Conservation (phyloP, 192 early-diverging fungal species). For the Chytriomyces hyalinus region DNA sequence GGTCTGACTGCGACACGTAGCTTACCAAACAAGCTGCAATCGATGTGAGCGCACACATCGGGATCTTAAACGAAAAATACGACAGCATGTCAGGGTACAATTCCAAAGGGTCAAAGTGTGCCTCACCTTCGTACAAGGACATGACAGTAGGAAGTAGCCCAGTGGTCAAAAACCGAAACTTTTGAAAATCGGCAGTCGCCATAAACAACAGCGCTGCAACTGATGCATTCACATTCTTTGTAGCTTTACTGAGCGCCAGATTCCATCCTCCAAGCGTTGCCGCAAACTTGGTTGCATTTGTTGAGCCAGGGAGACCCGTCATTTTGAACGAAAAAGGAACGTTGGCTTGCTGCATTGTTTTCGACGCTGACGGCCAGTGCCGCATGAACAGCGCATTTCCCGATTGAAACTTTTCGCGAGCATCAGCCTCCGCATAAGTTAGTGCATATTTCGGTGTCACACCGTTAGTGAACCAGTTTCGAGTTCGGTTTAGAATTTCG, state of each 20-base stretch:
- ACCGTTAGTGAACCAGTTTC: neutral
- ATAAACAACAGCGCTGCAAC: slow-evolving; percentile 19
- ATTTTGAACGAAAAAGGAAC: slow-evolving; percentile 2
- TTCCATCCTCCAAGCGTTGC: slow-evolving; percentile 41
- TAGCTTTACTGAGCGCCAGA: slow-evolving; percentile 33
- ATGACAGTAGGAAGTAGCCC: slow-evolving; percentile 28
- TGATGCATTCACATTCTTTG: slow-evolving; percentile 21
- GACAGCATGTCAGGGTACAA: neutral
- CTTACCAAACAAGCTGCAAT: slow-evolving; percentile 23
- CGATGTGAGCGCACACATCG: slow-evolving; percentile 27
- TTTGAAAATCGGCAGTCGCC: slow-evolving; percentile 23
- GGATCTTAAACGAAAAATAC: slow-evolving; percentile 9
- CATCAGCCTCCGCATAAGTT: slow-evolving; percentile 1
- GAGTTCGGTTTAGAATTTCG: slow-evolving; percentile 4
- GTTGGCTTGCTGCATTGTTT: neutral
- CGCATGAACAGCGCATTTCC: slow-evolving; percentile 34
- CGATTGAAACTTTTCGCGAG: neutral
- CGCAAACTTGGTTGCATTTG: neutral
- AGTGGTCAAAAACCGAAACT: neutral
- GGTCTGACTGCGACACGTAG: slow-evolving; percentile 29
- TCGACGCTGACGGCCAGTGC: slow-evolving; percentile 12
- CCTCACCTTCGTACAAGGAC: slow-evolving; percentile 27
- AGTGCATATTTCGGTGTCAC: slow-evolving; percentile 16
- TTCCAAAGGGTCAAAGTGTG: neutral
- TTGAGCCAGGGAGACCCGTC: neutral